Conservation (phyloP, 345 rosid species). For the Eucalyptus cloeziana region DNA sequence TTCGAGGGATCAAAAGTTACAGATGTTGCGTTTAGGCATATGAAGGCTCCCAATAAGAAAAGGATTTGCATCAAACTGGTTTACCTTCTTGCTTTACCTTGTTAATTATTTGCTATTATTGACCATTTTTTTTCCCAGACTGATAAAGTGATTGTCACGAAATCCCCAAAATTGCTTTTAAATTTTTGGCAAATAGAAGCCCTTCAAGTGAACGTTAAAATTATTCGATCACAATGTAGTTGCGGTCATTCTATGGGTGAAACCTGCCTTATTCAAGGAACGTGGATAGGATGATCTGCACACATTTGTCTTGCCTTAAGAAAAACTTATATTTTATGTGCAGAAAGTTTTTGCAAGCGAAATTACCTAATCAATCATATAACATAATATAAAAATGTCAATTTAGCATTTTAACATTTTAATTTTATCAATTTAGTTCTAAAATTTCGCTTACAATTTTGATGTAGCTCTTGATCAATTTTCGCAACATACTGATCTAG, state of each 20-base stretch:
- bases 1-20: background rate
- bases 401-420: too few relatives aligned
- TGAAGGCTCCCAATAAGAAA: too few relatives aligned
- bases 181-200: background rate
- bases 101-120: too few relatives aligned
- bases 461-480: background rate
- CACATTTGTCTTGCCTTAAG: accelerated
- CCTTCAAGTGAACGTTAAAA: background rate
- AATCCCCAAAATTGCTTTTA: too few relatives aligned
- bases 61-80: too few relatives aligned
- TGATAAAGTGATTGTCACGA: too few relatives aligned
- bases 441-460: too few relatives aligned
- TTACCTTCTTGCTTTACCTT: too few relatives aligned
- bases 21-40: too few relatives aligned
- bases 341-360: background rate
- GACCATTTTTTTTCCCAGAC: too few relatives aligned
- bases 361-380: background rate
- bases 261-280: background rate
- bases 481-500: background rate
- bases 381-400: background rate
- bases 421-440: background rate
- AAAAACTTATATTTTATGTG: background rate
- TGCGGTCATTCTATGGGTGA: background rate
- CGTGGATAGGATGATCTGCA: background rate
- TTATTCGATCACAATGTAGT: background rate